Base-by-base conservation (phyloP, 345 rosid species). In the Salix udensis region DNA sequence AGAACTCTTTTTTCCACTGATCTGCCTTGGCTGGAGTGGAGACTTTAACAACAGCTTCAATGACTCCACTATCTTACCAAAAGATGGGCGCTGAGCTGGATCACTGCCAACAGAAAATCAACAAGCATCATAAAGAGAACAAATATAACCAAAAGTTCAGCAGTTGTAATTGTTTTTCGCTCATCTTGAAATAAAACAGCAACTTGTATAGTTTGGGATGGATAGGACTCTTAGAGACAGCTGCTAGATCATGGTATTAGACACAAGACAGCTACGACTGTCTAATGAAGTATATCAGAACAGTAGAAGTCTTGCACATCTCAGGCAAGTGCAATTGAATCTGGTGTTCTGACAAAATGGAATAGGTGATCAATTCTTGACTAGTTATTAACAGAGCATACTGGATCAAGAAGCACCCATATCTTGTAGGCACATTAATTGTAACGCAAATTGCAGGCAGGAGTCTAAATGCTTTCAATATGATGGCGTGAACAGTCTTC, bases 41-140 rank as follows among this genome's bases (percentile, higher is more conserved):
- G 98, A 91, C 77, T 95, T 95, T 66, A 91, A 82, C 84, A 93
- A 81, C 85, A 89, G 89, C 91, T 95, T 95, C 72, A 95, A 80
- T 10, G 91, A 78, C 24, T 85, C 86, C 1, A 95, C 97, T 61
- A 95, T 91, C 67, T 81, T 78, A 7, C 84, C 79, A 72, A 95
- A 89, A 26, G 94, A 80, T 44, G 98, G 98, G 30, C 97, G 91
- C 71, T 90, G 86, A 67, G 82, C 85, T 24, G 94, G 97, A 61
- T 93, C 92, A 34, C 97, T 92, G 87, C 77, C 77, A 69, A 19
- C 37, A 1, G 53, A 74, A 61, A 77, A 26, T 4, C 72, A 64
- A 37, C 44, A 72, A 23, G 44, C 71, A 44, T 74, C 42, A 65
- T 62, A 60, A 58, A 52, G 21, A 24, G 65, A 60, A n/a, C n/a